Conservation (phyloP, 805 yeast genomes). For the Cyberlindnera xylosilytica region DNA sequence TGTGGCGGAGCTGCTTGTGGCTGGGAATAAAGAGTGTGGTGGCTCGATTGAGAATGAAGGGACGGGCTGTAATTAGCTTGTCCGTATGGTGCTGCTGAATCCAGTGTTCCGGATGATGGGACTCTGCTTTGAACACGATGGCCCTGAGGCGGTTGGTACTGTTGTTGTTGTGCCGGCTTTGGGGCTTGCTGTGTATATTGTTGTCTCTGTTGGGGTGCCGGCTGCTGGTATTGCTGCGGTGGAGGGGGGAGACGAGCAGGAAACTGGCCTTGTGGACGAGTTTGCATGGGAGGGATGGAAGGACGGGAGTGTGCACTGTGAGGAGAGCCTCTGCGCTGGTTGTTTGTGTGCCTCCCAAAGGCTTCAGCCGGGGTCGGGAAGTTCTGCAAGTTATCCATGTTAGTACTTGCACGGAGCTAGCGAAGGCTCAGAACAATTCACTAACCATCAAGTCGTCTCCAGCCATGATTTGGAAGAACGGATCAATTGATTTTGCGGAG, state of each 20-base stretch:
- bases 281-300: neutral
- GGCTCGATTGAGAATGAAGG: neutral
- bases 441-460: constrained; percentile 28
- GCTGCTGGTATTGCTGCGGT: constrained; percentile 1
- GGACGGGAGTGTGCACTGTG: constrained; percentile 3
- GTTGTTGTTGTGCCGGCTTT: constrained; percentile 2
- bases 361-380: constrained; percentile 31
- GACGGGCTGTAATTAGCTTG: neutral
- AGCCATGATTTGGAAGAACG: no score
- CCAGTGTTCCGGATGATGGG: neutral
- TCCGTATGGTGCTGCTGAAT: neutral
- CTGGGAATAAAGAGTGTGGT: neutral
- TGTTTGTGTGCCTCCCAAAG: constrained; percentile 23
- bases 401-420: neutral
- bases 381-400: constrained; percentile 14
- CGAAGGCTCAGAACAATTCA: neutral
- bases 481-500: no score
- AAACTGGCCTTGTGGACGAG: constrained; percentile 1
- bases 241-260: constrained; percentile 1
- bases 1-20: constrained; percentile 1
- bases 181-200: constrained; percentile 1
- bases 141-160: neutral
- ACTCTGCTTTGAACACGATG: neutral
- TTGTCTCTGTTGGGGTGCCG: neutral
- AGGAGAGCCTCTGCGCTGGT: constrained; percentile 14